phyloP scores from a whole-genome alignment of 495 filamentous ascomycete species.

The Penicillium daleae region DNA sequence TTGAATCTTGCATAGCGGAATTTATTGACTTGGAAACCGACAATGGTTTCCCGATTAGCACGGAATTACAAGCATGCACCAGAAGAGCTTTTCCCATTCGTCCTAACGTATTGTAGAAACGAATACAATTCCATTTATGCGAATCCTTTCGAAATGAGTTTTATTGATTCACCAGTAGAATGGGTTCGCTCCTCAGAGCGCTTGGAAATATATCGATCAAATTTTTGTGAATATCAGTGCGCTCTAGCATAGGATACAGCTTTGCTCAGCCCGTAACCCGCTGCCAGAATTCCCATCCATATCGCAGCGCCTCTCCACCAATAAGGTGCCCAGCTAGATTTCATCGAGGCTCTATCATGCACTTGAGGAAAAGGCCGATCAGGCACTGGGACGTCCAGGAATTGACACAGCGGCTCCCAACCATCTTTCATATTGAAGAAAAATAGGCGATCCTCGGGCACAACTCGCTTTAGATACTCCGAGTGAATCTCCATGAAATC shows the following conservation, averaged over 20 bases:
- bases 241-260: conserved; percentile 1
- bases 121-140: background rate
- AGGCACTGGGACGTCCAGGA: background rate
- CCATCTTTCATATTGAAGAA: conserved; percentile 7
- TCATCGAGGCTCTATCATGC: conserved; percentile 2
- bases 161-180: background rate
- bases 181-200: too few species aligned
- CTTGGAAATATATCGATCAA: background rate
- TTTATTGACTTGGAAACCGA: background rate
- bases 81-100: background rate
- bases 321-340: conserved; percentile 6
- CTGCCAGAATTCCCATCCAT: background rate
- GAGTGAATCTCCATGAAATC: conserved; percentile 8
- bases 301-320: conserved; percentile 7
- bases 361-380: conserved; percentile 5
- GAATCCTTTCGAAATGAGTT: background rate
- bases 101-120: background rate
- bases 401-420: conserved; percentile 3
- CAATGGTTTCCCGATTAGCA: background rate
- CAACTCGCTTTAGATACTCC: conserved; percentile 3
- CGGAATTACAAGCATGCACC: background rate
- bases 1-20: background rate
- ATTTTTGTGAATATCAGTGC: background rate
- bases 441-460: conserved; percentile 1
- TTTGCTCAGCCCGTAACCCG: conserved; percentile 1